These are phyloP conservation scores for Drechslerella dactyloides DNA, from an alignment of 2,329 filamentous ascomycete species.

Conservation along the genomic window DNA sequence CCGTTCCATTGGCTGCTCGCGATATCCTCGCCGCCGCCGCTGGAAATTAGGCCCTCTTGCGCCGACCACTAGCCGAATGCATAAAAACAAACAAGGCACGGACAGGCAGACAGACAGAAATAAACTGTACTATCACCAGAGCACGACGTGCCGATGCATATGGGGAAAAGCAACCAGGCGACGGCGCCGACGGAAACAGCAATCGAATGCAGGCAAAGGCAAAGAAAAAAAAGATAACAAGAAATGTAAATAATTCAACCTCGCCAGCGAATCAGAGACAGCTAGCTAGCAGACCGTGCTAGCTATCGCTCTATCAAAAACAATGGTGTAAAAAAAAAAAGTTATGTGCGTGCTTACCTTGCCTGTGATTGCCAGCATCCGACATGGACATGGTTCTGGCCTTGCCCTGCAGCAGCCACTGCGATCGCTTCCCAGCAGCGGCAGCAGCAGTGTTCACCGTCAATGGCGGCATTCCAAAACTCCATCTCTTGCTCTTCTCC, in stretches of 20 bases:
- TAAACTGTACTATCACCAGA: too few species aligned
- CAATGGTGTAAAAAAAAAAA: neutral
- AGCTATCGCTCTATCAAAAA: too few species aligned
- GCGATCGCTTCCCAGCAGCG: conserved; percentile 39
- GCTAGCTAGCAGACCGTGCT: too few species aligned
- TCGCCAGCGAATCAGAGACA: too few species aligned
- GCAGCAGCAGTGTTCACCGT: conserved; percentile 34
- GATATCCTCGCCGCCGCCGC: conserved; percentile 1
- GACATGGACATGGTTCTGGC: conserved; percentile 47
- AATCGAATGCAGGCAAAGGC: neutral
- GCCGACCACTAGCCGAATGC: neutral
- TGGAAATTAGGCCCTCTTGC: neutral
- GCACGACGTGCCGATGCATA: neutral
- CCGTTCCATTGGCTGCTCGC: conserved; percentile 37
- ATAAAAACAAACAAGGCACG: neutral
- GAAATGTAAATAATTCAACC: neutral
- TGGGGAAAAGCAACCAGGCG: neutral
- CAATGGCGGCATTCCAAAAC: conserved; percentile 37
- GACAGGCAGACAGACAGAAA: too few species aligned
- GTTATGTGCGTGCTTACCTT: conserved; percentile 26
- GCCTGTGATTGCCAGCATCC: conserved; percentile 27
- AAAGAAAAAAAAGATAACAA: neutral
- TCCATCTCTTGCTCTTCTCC: conserved; percentile 45
- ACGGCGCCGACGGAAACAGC: neutral
- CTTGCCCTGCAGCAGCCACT: conserved; percentile 31